Percentiles rank a stretch among this genome's conserved stretches.
phyloP scores from a whole-genome alignment of 1,284 basidiomycete genomes.

The Apiotrichum gracile region DNA sequence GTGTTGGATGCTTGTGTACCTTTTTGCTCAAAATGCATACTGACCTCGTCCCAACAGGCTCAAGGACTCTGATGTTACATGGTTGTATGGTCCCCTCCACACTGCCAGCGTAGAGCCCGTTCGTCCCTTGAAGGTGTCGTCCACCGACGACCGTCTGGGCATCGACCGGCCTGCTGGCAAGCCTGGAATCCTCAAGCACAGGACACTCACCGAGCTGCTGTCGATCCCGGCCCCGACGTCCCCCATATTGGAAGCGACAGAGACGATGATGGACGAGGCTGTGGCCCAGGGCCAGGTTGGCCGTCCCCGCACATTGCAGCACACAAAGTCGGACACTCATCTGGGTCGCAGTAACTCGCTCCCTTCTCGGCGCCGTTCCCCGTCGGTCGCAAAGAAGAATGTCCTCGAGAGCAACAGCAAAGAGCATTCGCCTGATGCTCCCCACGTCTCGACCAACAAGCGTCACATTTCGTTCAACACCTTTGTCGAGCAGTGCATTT shows the following conservation, averaged over 20 bases:
- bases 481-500: conserved; percentile 94
- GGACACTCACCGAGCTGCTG: conserved; percentile 86
- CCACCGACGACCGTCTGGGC: conserved; percentile 53
- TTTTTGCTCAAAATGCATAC: too few relatives aligned
- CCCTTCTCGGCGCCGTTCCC: conserved; percentile 15
- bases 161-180: conserved; percentile 54
- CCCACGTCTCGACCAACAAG: conserved; percentile 43
- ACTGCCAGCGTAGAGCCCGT: conserved; percentile 67
- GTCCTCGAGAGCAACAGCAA: not conserved
- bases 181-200: conserved; percentile 85
- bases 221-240: conserved; percentile 52
- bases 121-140: conserved; percentile 52
- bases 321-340: conserved; percentile 79
- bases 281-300: not conserved
- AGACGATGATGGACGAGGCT: not conserved
- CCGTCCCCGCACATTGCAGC: conserved; percentile 40
- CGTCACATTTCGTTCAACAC: conserved; percentile 96
- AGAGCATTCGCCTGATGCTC: conserved; percentile 9
- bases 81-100: conserved; percentile 96
- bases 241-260: conserved; percentile 52
- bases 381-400: not conserved
- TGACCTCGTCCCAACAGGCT: conserved; percentile 64
- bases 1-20: too few relatives aligned
- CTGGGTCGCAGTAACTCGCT: conserved; percentile 48
- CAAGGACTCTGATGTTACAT: conserved; percentile 98